phyloP scores from a whole-genome alignment of 2,329 filamentous ascomycete species.

The Ophiostoma tasmaniense region DNA sequence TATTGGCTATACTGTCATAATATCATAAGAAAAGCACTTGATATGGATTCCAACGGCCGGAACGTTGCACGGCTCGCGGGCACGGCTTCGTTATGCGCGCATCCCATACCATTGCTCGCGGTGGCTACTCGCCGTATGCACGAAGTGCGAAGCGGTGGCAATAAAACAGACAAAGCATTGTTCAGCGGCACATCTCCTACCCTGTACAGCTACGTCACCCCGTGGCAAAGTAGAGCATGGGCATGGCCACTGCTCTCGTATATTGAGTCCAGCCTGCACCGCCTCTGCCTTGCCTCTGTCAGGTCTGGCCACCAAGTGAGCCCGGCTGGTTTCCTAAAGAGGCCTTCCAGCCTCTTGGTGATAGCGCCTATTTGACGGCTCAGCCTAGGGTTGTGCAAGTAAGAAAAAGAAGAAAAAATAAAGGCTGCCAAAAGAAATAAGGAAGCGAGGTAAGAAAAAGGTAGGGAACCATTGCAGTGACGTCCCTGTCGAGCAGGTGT shows the following conservation, averaged over 20 bases:
- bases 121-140: neutral
- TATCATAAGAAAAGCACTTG: neutral
- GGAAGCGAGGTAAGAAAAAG: neutral
- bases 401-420: neutral
- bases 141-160: neutral
- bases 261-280: too few relatives aligned
- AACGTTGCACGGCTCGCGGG: neutral
- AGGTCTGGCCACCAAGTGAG: neutral
- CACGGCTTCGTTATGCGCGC: neutral
- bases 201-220: neutral
- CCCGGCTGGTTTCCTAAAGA: neutral
- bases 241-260: neutral
- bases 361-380: neutral
- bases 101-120: neutral
- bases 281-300: neutral
- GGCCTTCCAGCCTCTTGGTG: neutral
- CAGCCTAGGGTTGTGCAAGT: too few relatives aligned
- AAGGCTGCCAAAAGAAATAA: neutral
- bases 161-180: neutral
- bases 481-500: neutral
- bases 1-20: neutral
- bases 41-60: neutral
- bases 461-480: constrained; percentile 4
- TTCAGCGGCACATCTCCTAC: neutral
- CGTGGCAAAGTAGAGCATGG: neutral